Evolutionary conservation across 129 eudicot species (phyloP), one percentile per base, ranked within the genome.

Genomic region (Chrysanthemum seticuspe): DNA sequence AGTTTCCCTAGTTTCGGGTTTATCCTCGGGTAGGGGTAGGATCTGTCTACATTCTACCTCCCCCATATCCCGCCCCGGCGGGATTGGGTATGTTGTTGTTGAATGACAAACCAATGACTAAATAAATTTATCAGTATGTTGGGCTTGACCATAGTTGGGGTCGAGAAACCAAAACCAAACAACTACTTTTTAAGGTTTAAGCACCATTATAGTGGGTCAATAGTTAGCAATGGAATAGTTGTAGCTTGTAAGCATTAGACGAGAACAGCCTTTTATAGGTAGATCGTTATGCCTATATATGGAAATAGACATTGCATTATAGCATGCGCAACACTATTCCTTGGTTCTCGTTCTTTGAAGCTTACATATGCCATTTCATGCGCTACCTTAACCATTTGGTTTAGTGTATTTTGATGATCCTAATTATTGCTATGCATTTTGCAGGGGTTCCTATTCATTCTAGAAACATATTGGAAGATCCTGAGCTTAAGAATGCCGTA

Each of bases 401-500:
- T 27, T 27, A 74, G 56, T 6, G 8, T 68, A 44, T 77, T 48
- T 62, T 31, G 25, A 16, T 62, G 16, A 61, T 51, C 21, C 1
- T 57, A 36, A 62, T 47, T 5, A 60, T 40, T 76, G 6, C 2
- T 60, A 65, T 61, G 67, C 54, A 52, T 75, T 18, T 89, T 34
- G 73, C 85, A 93, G 98, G 79, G 79, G 90, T 87, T 75, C 96
- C 98, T 55, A 56, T 93, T 1, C 77, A 88, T 79, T 81, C 98
- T 13, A 83, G 96, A 81, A 87, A 89, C 73, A 89, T 93, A 84
- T 71, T 93, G 77, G 96, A 87, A 86, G 92, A 93, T 78, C 81
- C 82, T 23, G 97, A 93, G 76, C 91, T 93, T 31, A 93, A 93
- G 85, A 79, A 82, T 76, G 96, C 97, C 70, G 98, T 93, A 47